Evolutionary conservation across 2,329 filamentous ascomycete genomes (phyloP).

Genomic region (Colletotrichum navitas): DNA sequence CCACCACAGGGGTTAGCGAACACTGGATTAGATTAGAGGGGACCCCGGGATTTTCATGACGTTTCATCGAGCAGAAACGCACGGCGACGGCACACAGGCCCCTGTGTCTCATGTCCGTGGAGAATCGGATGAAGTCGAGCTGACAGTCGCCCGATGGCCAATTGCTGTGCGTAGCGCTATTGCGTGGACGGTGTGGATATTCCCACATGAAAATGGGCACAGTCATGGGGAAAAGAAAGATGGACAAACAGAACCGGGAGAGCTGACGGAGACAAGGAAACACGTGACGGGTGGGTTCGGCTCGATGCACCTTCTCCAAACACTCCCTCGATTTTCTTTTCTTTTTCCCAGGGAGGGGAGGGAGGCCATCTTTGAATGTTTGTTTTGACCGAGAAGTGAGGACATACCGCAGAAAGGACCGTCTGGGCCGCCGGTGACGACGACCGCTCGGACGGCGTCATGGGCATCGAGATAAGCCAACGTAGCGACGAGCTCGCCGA

Average conservation of each 20-base stretch:
- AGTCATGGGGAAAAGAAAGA: neutral
- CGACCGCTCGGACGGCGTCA: slow-evolving; percentile 51
- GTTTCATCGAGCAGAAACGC: slow-evolving; percentile 35
- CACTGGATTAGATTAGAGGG: slow-evolving; percentile 25
- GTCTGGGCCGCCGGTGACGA: slow-evolving; percentile 52
- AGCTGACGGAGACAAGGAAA: neutral
- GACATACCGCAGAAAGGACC: slow-evolving; percentile 54
- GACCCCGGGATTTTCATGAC: slow-evolving; percentile 8
- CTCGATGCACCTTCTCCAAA: neutral
- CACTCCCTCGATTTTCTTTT: neutral
- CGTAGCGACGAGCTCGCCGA: slow-evolving; percentile 56
- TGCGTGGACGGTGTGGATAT: neutral
- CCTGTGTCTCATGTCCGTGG: slow-evolving; percentile 37
- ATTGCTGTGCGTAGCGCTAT: slow-evolving; percentile 18
- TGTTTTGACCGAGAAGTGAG: neutral
- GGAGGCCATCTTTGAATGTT: neutral
- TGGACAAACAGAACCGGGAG: neutral
- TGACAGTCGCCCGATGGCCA: slow-evolving; percentile 22
- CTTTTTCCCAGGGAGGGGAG: too few species aligned
- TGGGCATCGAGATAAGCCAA: slow-evolving; percentile 37
- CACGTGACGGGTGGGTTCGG: neutral
- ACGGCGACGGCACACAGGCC: neutral
- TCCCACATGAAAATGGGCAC: slow-evolving; percentile 14
- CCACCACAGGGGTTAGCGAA: slow-evolving; percentile 24
- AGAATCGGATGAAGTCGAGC: slow-evolving; percentile 33